Percentiles rank a stretch among this genome's conserved stretches.
phyloP scores from a whole-genome alignment of 2,329 filamentous ascomycete genomes.

The Colletotrichum phormii region DNA sequence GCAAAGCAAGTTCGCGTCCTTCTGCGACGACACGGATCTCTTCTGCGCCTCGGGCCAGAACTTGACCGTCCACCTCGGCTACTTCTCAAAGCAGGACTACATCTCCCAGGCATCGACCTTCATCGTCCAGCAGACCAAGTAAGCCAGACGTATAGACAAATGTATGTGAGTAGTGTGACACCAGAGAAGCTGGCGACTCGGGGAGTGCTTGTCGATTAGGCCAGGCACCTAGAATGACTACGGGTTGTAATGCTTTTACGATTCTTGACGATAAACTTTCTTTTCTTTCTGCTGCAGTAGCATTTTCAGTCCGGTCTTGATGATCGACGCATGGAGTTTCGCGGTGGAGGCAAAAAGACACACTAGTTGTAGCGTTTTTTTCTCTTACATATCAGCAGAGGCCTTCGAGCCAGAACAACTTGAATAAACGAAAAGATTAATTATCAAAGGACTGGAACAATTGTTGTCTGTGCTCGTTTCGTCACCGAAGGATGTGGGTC shows the following conservation, averaged over 20 bases:
- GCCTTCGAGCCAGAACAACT: background rate
- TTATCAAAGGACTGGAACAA: background rate
- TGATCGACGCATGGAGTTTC: slow-evolving; percentile 22
- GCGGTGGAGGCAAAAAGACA: background rate
- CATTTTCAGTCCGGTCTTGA: slow-evolving; percentile 26
- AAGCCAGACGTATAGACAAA: background rate
- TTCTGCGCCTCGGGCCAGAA: slow-evolving; percentile 34
- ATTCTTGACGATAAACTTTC: background rate
- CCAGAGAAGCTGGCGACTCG: slow-evolving; percentile 23
- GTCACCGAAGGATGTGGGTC: background rate
- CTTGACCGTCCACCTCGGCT: slow-evolving; percentile 27
- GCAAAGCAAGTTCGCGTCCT: slow-evolving; percentile 7
- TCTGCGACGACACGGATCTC: slow-evolving; percentile 29
- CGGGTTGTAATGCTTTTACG: background rate
- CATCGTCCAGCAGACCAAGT: slow-evolving; percentile 9
- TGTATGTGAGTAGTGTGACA: too few species aligned
- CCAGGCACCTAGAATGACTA: background rate
- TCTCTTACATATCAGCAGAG: background rate
- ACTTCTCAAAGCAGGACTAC: slow-evolving; percentile 31
- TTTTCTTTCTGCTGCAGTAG: background rate
- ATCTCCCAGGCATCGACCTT: slow-evolving; percentile 6
- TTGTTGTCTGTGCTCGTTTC: background rate
- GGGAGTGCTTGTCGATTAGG: background rate
- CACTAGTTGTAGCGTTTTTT: slow-evolving; percentile 4
- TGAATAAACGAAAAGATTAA: background rate